These are phyloP conservation scores for Populus tomentosa DNA, from an alignment of 441 rosid genomes.

Conservation along the genomic window DNA sequence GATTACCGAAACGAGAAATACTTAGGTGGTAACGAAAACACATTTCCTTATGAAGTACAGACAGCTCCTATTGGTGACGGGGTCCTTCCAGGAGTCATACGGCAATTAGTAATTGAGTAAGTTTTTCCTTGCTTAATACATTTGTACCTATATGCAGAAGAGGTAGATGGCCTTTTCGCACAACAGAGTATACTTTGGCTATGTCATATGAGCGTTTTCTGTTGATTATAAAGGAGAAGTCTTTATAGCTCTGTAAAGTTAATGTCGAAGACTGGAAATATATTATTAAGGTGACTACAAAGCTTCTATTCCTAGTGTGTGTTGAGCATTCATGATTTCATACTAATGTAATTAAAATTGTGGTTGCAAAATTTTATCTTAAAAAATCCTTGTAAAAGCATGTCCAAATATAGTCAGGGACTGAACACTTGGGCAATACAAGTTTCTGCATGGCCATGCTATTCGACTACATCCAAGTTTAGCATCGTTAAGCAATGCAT, in stretches of 20 bases:
- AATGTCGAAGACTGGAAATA: neutral
- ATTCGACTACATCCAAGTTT: neutral
- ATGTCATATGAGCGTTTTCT: neutral
- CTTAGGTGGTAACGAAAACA: constrained; percentile 17
- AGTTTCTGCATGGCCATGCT: neutral
- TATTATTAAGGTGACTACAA: neutral
- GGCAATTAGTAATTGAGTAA: constrained; percentile 75
- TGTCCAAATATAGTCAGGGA: neutral
- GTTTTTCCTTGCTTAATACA: constrained; percentile 8
- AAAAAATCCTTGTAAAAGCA: neutral
- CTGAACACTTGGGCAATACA: neutral
- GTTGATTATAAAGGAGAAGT: neutral
- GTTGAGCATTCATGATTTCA: neutral
- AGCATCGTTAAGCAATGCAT: neutral
- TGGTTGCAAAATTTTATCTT: neutral
- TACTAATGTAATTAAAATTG: neutral
- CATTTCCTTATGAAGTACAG: constrained; percentile 55
- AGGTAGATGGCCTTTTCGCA: neutral
- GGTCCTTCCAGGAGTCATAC: constrained; percentile 79
- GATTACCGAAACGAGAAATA: constrained; percentile 23
- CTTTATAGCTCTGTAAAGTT: too few species aligned
- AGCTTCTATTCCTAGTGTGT: neutral
- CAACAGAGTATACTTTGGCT: neutral
- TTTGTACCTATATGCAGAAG: too few species aligned
- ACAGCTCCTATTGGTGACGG: constrained; percentile 81